Conservation (phyloP, 805 yeast species). For the Candida tibetensis region DNA sequence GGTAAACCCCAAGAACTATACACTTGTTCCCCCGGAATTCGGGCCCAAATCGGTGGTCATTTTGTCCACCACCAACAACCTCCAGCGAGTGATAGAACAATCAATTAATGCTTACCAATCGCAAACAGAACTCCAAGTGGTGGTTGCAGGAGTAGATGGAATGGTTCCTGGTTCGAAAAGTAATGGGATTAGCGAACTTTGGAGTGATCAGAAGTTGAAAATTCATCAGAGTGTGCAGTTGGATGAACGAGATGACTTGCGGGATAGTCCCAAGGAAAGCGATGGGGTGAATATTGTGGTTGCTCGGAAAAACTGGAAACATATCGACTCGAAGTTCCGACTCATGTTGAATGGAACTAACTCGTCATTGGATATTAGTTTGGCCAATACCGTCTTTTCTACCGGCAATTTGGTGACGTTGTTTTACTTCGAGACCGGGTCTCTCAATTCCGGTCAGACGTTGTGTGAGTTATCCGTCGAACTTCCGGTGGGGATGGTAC, state of each 20-base stretch:
- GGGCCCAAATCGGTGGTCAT: conserved; percentile 30
- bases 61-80: conserved; percentile 35
- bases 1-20: conserved; percentile 8
- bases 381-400: conserved; percentile 42
- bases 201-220: conserved; percentile 29
- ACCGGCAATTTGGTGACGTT: conserved; percentile 35
- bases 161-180: conserved; percentile 30
- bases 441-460: conserved; percentile 26
- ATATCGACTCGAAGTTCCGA: conserved; percentile 22
- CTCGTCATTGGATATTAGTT: conserved; percentile 18
- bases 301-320: conserved; percentile 40
- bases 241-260: conserved; percentile 23
- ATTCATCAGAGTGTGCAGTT: conserved; percentile 19
- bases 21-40: conserved; percentile 8
- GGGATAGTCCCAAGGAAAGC: conserved; percentile 24
- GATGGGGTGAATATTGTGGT: conserved; percentile 36
- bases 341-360: conserved; percentile 15
- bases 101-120: conserved; percentile 26
- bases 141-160: conserved; percentile 42
- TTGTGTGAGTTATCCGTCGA: conserved; percentile 25
- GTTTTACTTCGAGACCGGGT: conserved; percentile 27
- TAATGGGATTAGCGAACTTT: conserved; percentile 38
- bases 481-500: conserved; percentile 17
- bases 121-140: conserved; percentile 26
- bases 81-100: conserved; percentile 29